These are phyloP conservation scores for Agaricales sp. DNA, from an alignment of 1,284 basidiomycete genomes.

Conservation along the genomic window DNA sequence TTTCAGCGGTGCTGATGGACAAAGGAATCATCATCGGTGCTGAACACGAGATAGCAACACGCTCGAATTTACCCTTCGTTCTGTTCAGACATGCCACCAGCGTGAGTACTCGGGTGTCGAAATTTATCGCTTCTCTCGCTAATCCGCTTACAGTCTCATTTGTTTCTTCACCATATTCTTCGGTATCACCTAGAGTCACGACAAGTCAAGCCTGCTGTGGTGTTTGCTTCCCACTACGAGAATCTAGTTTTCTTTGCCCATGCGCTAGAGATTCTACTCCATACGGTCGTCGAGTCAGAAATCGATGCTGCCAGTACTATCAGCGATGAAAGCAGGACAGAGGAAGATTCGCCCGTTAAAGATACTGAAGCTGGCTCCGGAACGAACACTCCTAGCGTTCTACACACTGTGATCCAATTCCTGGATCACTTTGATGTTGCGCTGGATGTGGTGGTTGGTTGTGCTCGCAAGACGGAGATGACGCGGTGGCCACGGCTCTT, in stretches of 20 bases:
- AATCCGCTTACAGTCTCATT: constrained; percentile 55
- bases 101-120: constrained; percentile 33
- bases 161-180: constrained; percentile 91
- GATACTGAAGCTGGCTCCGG: constrained; percentile 19
- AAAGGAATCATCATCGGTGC: constrained; percentile 98
- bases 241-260: constrained; percentile 90
- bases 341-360: constrained; percentile 16
- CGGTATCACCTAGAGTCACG: constrained; percentile 70
- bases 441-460: constrained; percentile 90
- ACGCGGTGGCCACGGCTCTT: constrained; percentile 88
- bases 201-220: constrained; percentile 72
- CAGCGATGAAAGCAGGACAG: constrained; percentile 17
- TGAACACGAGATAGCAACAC: constrained; percentile 77
- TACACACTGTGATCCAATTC: constrained; percentile 78
- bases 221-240: constrained; percentile 83
- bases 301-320: constrained; percentile 20
- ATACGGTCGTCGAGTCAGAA: constrained; percentile 92
- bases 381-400: constrained; percentile 17
- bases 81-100: constrained; percentile 90
- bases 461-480: constrained; percentile 95
- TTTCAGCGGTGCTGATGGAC: constrained; percentile 88
- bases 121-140: neutral
- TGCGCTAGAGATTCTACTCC: constrained; percentile 87
- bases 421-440: constrained; percentile 89
- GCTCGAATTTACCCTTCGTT: constrained; percentile 78